Base-by-base conservation (phyloP, 192 early-diverging fungal species). In the Spizellomyces punctatus region DNA sequence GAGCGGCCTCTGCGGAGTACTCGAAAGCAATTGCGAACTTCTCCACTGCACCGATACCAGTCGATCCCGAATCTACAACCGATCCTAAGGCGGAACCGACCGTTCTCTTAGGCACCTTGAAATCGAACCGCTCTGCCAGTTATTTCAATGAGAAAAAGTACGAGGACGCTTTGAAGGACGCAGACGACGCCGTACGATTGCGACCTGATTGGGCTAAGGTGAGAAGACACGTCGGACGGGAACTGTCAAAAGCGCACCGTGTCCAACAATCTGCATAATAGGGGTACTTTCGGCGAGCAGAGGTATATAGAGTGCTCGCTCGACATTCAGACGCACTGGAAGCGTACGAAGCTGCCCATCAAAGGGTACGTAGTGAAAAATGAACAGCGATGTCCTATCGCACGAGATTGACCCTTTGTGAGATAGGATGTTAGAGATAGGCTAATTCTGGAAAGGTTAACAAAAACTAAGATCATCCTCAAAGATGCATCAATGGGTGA, bases 1-100 rank as follows among this genome's bases (percentile, higher is more conserved):
- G 76, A 0, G 63, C 58, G 7, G 94, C 96, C 10, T 47, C 82
- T 48, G 80, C 75, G 62, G 94, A 95, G 77, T 98, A 96, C 76
- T 66, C 82, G 41, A 94, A 92, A 82, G 95, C 85, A 4, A 84
- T 96, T 70, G 85, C 90, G 47, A 90, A 93, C 72, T 72, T 95
- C 59, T 85, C 86, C 67, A 85, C 43, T 12, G 27, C 27, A 6
- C 9, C 41, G 7, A 50, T 59, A 14, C 36, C 58, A 6, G 46
- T 47, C 21, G 42, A 36, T 36, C 27, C 66, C 47, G 19, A 21
- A 12, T n/a, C 61, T 12, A 58, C 16, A 14, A 21, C 16, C 55
- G 69, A 21, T 61, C 10, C 19, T 6, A 45, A 19, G 7, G 19
- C 27, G 8, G 21, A 19, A 16, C n/a, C 41, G 0, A 16, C 45